Evolutionary conservation across 1,139 yeast species (phyloP), one percentile per base, ranked within the genome.

Genomic region (Protomyces pachydermus): DNA sequence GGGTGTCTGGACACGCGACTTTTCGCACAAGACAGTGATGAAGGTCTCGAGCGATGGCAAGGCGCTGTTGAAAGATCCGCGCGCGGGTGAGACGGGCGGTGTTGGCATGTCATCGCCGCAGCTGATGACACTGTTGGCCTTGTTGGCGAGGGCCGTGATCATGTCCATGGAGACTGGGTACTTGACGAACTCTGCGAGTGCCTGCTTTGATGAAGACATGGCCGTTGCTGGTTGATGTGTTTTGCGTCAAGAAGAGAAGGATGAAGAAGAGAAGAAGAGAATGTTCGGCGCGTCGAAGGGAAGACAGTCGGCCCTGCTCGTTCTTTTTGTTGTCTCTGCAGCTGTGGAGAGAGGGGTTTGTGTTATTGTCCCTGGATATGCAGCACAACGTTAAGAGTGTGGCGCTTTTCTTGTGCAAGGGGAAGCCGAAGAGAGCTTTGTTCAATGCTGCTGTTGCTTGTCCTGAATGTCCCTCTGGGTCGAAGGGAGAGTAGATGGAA

Each of bases 1-100:
- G 50, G 97, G 91, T 2, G 96, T 88, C 77, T 91, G 97, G 28
- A 93, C 98, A 74, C 91, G 91, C 14, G 97, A 89, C 72, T 87
- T 84, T 65, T 79, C 80, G 67, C 91, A 86, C 69, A 91, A 79
- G 58, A 82, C 83, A 68, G 84, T 81, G 70, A 91, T 91, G 78
- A 91, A 91, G 18, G 78, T 77, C 56, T 79, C 79, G 68, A 93
- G 77, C 0, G 87, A 74, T 5, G 79, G 79, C 54, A 73, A 67
- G 45, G 52, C 25, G 34, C 46, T 42, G 39, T 52, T 55, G 45
- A 72, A 45, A 20, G 45, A 66, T 55, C 48, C 67, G 60, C 55
- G 58, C 37, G 51, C 64, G 69, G 54, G 61, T 34, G 58, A 50
- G 46, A 61, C 18, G 28, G 84, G 82, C 2, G 82, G 75, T 8